phyloP scores from a whole-genome alignment of 176 grass and related monocot species.

The Avena eriantha region DNA sequence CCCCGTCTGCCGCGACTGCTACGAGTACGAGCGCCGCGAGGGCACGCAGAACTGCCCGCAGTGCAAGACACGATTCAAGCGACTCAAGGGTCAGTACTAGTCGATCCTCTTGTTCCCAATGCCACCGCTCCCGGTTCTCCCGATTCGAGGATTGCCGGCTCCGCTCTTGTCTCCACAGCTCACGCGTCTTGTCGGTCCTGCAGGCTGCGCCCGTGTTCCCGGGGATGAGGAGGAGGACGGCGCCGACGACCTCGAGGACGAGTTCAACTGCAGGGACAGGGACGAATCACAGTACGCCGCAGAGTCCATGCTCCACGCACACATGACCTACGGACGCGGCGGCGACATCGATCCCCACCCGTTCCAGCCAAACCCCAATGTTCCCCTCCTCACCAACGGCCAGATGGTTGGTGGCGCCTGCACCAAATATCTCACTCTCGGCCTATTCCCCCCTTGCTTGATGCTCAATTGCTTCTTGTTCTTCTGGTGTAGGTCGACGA shows the following conservation, averaged over 20 bases:
- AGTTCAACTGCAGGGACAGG: conserved; percentile 69
- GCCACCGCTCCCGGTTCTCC: not conserved
- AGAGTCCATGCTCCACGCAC: conserved; percentile 67
- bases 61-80: conserved; percentile 77
- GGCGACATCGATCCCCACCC: conserved; percentile 52
- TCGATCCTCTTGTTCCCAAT: not conserved
- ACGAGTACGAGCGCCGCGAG: conserved; percentile 76
- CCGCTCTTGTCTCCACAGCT: not conserved
- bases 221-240: conserved; percentile 83
- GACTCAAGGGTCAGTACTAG: conserved; percentile 47
- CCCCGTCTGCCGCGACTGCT: conserved; percentile 74
- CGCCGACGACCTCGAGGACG: conserved; percentile 77
- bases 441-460: no score
- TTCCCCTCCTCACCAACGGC: conserved; percentile 79
- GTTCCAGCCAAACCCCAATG: conserved; percentile 61
- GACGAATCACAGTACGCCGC: conserved; percentile 51
- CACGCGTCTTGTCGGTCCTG: not conserved
- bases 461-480: not conserved
- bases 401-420: conserved; percentile 49
- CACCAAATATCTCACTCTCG: no score
- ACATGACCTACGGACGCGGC: conserved; percentile 80
- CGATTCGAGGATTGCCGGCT: not conserved
- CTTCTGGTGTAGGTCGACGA: conserved; percentile 55
- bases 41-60: conserved; percentile 75
- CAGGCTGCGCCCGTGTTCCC: conserved; percentile 65